Base-by-base conservation (phyloP, 371 early-diverging fungal genomes). In the Nosema muscidifuracis region DNA sequence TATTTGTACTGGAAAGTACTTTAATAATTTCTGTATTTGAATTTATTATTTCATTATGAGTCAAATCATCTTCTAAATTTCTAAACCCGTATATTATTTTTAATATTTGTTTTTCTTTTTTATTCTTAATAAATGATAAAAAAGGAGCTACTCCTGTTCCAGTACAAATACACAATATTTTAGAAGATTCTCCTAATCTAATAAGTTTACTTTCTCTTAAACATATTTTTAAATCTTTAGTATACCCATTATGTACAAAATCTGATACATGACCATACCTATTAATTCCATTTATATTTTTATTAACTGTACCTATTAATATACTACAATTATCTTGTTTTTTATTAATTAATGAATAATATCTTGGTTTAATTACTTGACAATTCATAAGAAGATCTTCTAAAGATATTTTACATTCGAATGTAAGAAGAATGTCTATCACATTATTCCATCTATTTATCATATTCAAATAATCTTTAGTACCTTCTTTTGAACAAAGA, bases 61-160 rank as follows among this genome's bases (percentile, higher is more conserved):
- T 61, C 42, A 83, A 50, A 73, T 79, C 76, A 64, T 83, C 83
- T 47, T 77, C 76, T 28, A 55, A 20, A 33, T 61, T 57, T 68
- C 79, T 76, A 57, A 72, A 83, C 50, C 83, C 83, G 60, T 81
- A 83, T 13, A 83, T 70, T 6, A 83, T 42, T 56, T 55, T 65
- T 36, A 79, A 53, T 16, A 18, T 18, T 20, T 67, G 57, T 31
- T 73, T 63, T 47, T 33, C 1, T 13, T 44, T n/a, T 31, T 42
- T 42, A 47, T 80, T 76, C n/a, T 63, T 66, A 13, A 71, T 43
- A 73, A 83, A 79, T 18, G 80, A 72, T 20, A 83, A 34, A 75
- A 83, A 83, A 9, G 79, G 83, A 15, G 81, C 77, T 28, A 83
- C 71, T 34, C 83, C 83, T 36, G 80, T 79, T 40, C 83, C 83